A percentile compares a stretch with the other conserved stretches of the same genome.
These are phyloP conservation scores for Gnomoniopsis sp. DNA, from an alignment of 2,329 filamentous ascomycete species.

Conservation along the genomic window DNA sequence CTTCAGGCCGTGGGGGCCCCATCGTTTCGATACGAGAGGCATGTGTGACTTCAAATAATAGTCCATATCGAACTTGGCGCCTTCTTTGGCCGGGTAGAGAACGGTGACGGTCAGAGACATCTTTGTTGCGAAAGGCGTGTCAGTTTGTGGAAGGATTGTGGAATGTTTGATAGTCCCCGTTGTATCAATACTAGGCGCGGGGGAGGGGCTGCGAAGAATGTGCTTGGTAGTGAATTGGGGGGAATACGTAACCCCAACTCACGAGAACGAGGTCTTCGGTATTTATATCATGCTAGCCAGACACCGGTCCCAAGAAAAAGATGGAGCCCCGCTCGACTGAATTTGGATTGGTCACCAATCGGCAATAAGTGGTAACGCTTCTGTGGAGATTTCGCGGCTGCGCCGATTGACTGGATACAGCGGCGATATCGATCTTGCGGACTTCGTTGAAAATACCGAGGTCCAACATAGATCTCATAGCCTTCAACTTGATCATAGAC, in stretches of 20 bases:
- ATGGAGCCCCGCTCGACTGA: not conserved
- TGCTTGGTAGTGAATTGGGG: not conserved
- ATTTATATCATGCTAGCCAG: not conserved
- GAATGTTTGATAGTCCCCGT: too few species aligned
- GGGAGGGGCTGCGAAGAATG: not conserved
- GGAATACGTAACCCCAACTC: not conserved
- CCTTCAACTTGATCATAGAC: too few species aligned
- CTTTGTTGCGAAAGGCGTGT: not conserved
- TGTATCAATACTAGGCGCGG: too few species aligned
- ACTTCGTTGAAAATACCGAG: too few species aligned
- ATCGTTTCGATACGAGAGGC: slow-evolving; percentile 37
- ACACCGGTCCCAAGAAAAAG: not conserved
- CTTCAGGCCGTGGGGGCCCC: slow-evolving; percentile 37
- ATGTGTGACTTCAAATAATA: slow-evolving; percentile 48
- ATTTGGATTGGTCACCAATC: not conserved
- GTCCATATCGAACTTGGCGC: slow-evolving; percentile 41
- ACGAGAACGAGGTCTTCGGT: not conserved
- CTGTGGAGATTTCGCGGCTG: too few species aligned
- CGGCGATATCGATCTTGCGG: too few species aligned
- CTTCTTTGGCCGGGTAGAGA: slow-evolving; percentile 38
- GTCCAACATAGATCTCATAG: too few species aligned
- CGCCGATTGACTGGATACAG: too few species aligned
- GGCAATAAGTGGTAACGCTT: too few species aligned
- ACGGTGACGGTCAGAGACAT: slow-evolving; percentile 24
- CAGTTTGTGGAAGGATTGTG: too few species aligned